Evolutionary conservation across 2,329 filamentous ascomycete species (phyloP).

Genomic region (Fusarium chaquense): DNA sequence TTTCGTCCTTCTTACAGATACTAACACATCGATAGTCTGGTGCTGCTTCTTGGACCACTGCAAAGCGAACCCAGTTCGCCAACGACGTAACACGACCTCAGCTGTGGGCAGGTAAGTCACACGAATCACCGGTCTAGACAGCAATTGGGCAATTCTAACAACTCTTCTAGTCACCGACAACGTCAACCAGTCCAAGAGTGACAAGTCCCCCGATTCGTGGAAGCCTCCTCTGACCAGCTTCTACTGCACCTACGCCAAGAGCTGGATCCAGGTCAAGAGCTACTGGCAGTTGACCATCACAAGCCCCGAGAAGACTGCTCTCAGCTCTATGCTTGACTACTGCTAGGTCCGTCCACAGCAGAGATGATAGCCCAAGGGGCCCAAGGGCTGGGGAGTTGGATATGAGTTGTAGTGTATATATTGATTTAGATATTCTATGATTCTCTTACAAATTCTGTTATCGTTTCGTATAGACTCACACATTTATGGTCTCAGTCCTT

Average conservation of each 20-base stretch:
- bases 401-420: background rate
- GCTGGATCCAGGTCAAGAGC: conserved; percentile 84
- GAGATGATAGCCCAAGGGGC: too few relatives aligned
- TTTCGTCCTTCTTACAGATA: background rate
- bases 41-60: conserved; percentile 77
- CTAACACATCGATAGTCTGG: conserved; percentile 66
- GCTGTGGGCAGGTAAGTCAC: conserved; percentile 68
- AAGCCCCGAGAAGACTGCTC: conserved; percentile 75
- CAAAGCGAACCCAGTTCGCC: conserved; percentile 75
- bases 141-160: background rate
- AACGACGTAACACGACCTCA: conserved; percentile 83
- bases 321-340: conserved; percentile 59
- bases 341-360: conserved; percentile 41
- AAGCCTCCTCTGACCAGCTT: conserved; percentile 77
- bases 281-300: conserved; percentile 78
- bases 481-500: background rate
- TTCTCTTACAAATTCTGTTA: background rate
- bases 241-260: conserved; percentile 81
- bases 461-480: background rate
- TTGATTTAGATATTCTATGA: background rate
- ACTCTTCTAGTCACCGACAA: conserved; percentile 72
- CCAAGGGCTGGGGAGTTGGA: background rate
- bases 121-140: too few relatives aligned
- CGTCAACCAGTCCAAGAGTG: conserved; percentile 80
- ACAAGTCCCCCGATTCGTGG: conserved; percentile 79